Percentiles rank a stretch among this genome's conserved stretches.
phyloP scores from a whole-genome alignment of 225 moss, liverwort and hornwort species.

The Sphagnum contortum region DNA sequence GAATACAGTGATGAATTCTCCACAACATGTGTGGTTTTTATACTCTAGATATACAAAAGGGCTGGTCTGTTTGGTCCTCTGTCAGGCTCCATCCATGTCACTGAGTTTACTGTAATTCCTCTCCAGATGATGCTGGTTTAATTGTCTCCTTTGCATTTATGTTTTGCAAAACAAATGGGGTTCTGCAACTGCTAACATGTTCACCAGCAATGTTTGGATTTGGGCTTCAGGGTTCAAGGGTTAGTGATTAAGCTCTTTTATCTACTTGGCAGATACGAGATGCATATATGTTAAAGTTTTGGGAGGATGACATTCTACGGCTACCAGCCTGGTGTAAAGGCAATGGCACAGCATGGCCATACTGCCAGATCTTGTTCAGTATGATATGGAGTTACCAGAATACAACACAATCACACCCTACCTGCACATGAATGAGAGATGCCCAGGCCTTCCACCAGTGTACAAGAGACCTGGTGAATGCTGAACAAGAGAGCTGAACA shows the following conservation, averaged over 20 bases:
- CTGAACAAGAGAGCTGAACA: constrained; percentile 7
- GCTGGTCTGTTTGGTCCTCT: constrained; percentile 50
- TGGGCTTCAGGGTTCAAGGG: too few species aligned
- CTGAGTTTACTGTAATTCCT: constrained; percentile 45
- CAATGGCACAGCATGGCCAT: constrained; percentile 25
- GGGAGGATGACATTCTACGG: constrained; percentile 34
- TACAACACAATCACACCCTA: constrained; percentile 49
- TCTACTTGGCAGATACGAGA: constrained; percentile 30
- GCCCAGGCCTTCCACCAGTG: constrained; percentile 43
- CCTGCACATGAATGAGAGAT: constrained; percentile 53
- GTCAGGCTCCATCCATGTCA: constrained; percentile 39
- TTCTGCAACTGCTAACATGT: too few species aligned
- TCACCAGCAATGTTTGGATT: too few species aligned
- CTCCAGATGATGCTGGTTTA: background rate
- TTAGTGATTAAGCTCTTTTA: too few species aligned
- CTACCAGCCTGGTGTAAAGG: constrained; percentile 46
- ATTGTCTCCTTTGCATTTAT: too few species aligned
- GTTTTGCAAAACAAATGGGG: too few species aligned
- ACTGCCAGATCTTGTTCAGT: constrained; percentile 49
- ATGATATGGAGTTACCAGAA: constrained; percentile 43
- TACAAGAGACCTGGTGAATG: constrained; percentile 37
- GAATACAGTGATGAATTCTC: constrained; percentile 62
- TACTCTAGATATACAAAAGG: constrained; percentile 54
- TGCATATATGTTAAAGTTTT: constrained; percentile 61
- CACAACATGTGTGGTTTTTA: constrained; percentile 48